Evolutionary conservation across 176 grass and related monocot species (phyloP).

Genomic region (Areca catechu): DNA sequence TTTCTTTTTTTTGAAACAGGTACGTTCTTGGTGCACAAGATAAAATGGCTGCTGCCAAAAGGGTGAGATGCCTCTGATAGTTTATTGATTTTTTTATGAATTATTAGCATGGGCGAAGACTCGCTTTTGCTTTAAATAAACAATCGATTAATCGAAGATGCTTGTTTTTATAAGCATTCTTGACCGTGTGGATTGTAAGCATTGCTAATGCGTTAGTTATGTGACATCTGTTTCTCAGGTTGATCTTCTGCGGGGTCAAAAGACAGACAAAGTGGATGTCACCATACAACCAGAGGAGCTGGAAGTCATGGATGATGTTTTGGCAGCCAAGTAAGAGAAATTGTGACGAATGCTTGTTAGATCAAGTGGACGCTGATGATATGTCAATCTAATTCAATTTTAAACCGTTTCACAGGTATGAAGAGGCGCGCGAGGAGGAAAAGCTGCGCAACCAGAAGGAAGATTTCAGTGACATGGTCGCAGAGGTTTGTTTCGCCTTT

Average conservation of each 20-base stretch:
- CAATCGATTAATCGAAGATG: too few species aligned
- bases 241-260: conserved; percentile 91
- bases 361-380: too few species aligned
- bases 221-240: conserved; percentile 28
- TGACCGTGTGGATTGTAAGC: too few species aligned
- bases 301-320: conserved; percentile 95
- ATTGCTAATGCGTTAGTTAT: neutral
- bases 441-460: conserved; percentile 91
- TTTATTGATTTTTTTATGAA: too few species aligned
- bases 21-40: conserved; percentile 79
- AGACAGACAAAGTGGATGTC: conserved; percentile 92
- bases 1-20: conserved; percentile 26
- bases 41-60: conserved; percentile 63
- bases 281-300: conserved; percentile 97
- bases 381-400: neutral
- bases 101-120: too few species aligned
- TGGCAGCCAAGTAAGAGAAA: conserved; percentile 81
- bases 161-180: too few species aligned
- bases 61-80: conserved; percentile 32
- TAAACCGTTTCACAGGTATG: conserved; percentile 35
- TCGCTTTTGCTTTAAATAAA: too few species aligned
- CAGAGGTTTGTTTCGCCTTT: conserved; percentile 36
- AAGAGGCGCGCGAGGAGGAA: conserved; percentile 81
- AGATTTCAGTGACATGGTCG: conserved; percentile 98
- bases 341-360: neutral